Evolutionary conservation across 208 protist genomes (phyloP).

Genomic region (Leishmania lainsoni): DNA sequence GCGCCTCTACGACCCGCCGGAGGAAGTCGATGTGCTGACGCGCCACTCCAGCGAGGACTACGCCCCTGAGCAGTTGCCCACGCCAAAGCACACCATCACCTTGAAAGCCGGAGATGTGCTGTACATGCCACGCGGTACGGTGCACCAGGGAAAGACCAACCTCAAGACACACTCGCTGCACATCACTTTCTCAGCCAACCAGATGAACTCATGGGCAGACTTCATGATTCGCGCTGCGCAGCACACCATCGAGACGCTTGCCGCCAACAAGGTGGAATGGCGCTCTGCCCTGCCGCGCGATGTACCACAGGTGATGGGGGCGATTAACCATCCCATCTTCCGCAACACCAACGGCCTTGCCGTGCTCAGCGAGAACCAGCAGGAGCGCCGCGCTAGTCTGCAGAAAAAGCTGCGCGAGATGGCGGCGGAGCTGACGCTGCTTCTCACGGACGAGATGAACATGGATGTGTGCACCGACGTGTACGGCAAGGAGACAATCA

Average conservation of each 20-base stretch:
- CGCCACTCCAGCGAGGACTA: slow-evolving; percentile 84
- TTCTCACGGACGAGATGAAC: slow-evolving; percentile 46
- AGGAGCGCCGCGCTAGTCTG: slow-evolving; percentile 16
- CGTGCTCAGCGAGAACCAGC: slow-evolving; percentile 29
- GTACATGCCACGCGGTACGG: slow-evolving; percentile 94
- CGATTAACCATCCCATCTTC: slow-evolving; percentile 41
- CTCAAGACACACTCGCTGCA: slow-evolving; percentile 80
- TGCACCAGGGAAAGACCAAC: slow-evolving; percentile 90
- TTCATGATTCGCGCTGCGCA: slow-evolving; percentile 42
- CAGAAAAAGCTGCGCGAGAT: slow-evolving; percentile 39
- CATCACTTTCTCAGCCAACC: slow-evolving; percentile 92
- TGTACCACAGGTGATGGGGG: slow-evolving; percentile 40
- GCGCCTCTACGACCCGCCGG: slow-evolving; percentile 84
- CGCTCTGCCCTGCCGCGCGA: slow-evolving; percentile 45
- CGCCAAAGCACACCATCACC: slow-evolving; percentile 56
- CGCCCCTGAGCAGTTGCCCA: slow-evolving; percentile 72
- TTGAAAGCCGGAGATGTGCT: slow-evolving; percentile 92
- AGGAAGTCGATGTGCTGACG: slow-evolving; percentile 65
- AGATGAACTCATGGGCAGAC: slow-evolving; percentile 81
- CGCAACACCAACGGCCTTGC: slow-evolving; percentile 28
- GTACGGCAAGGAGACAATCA: slow-evolving; percentile 48
- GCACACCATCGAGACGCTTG: slow-evolving; percentile 53
- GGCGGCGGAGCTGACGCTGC: slow-evolving; percentile 42
- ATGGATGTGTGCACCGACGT: slow-evolving; percentile 62
- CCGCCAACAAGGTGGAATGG: slow-evolving; percentile 62